Conservation (phyloP, 768 basidiomycete species). For the Terana coerulea region DNA sequence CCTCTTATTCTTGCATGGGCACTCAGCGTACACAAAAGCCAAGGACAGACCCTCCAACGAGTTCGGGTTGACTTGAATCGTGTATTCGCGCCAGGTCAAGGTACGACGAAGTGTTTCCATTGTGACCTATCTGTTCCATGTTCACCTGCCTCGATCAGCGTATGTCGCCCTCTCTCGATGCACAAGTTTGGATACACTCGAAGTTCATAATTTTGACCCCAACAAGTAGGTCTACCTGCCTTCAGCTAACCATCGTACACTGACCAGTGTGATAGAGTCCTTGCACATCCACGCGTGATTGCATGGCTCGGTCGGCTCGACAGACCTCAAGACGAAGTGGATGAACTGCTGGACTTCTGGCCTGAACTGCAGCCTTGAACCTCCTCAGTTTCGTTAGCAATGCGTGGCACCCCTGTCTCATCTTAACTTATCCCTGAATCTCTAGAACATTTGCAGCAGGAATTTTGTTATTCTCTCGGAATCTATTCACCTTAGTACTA, state of each 20-base stretch:
- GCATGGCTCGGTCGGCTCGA: constrained; percentile 54
- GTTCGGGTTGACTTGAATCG: constrained; percentile 74
- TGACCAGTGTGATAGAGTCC: constrained; percentile 39
- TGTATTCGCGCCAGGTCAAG: constrained; percentile 80
- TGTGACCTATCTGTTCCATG: not conserved
- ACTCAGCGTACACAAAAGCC: constrained; percentile 82
- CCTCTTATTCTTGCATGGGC: constrained; percentile 92
- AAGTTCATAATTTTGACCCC: constrained; percentile 61
- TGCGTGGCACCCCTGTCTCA: too few relatives aligned
- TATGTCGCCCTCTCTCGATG: constrained; percentile 76
- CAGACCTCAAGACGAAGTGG: constrained; percentile 24
- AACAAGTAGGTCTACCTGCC: constrained; percentile 42
- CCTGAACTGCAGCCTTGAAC: too few relatives aligned
- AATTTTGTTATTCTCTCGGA: too few relatives aligned
- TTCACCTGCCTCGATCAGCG: constrained; percentile 32
- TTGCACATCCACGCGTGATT: constrained; percentile 60
- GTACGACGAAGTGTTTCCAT: too few relatives aligned
- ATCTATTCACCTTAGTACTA: too few relatives aligned
- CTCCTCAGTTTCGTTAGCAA: too few relatives aligned
- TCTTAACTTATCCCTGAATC: too few relatives aligned
- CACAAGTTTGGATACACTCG: constrained; percentile 57
- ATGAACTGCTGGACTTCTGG: not conserved
- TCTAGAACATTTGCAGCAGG: too few relatives aligned
- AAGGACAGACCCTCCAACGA: constrained; percentile 82
- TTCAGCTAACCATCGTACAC: too few relatives aligned